A percentile compares a stretch with the other conserved stretches of the same genome.
These are phyloP conservation scores for Scheffersomyces quercinus DNA, from an alignment of 1,139 yeast species.

Conservation along the genomic window DNA sequence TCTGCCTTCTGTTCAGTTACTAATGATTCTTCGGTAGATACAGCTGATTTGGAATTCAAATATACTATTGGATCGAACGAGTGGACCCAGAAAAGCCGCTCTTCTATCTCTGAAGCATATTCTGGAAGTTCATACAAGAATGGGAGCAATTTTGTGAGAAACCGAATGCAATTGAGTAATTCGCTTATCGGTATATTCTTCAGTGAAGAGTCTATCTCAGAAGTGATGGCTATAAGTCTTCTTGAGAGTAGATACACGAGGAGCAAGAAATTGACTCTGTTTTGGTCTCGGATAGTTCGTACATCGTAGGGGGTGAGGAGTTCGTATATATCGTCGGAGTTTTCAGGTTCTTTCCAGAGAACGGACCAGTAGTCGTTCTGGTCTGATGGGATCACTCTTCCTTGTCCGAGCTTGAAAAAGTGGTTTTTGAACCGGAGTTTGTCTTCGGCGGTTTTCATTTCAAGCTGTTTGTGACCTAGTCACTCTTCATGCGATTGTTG, in stretches of 20 bases:
- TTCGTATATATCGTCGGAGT: slow-evolving; percentile 47
- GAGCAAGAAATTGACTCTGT: slow-evolving; percentile 54
- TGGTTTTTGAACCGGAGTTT: slow-evolving; percentile 61
- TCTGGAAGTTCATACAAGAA: slow-evolving; percentile 57
- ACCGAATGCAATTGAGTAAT: slow-evolving; percentile 61
- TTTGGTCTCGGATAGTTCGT: slow-evolving; percentile 57
- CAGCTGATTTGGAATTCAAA: slow-evolving; percentile 9
- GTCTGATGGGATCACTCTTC: slow-evolving; percentile 42
- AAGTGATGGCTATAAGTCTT: slow-evolving; percentile 24
- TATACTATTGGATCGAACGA: slow-evolving; percentile 26
- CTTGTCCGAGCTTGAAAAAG: slow-evolving; percentile 63
- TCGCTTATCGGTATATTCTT: slow-evolving; percentile 6
- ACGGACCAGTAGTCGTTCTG: slow-evolving; percentile 55
- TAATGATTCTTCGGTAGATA: background rate
- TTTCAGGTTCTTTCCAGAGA: slow-evolving; percentile 32
- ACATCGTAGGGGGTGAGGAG: slow-evolving; percentile 57
- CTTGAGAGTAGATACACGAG: slow-evolving; percentile 46
- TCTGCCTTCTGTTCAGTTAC: background rate
- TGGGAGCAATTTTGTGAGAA: slow-evolving; percentile 69
- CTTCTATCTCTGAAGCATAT: slow-evolving; percentile 36
- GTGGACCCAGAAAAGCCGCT: slow-evolving; percentile 34
- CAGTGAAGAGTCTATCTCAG: slow-evolving; percentile 3
- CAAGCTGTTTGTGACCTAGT: background rate
- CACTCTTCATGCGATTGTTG: too few species aligned
- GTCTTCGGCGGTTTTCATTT: slow-evolving; percentile 76